Evolutionary conservation across 2,329 filamentous ascomycete genomes (phyloP), one percentile per base, ranked within the genome.

Genomic region (Colletotrichum sp.): DNA sequence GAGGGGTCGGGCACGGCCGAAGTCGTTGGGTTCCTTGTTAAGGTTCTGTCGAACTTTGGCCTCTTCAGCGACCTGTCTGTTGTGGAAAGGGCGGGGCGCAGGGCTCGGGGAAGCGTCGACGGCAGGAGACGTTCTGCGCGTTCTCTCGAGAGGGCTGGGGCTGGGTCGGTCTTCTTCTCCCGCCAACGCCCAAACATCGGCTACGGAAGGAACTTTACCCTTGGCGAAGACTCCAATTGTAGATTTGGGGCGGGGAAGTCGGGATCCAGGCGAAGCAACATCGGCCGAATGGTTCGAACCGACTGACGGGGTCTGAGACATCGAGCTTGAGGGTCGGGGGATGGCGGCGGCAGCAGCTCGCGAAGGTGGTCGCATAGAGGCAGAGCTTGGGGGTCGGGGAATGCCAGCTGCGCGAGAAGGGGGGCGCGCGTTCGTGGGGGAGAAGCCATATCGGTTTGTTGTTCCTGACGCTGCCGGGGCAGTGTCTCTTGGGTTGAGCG

Each of bases 81-180:
- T 79, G 15, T 86, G 85, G 85, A 87, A 88, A 9, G 83, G 80
- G 36, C 89, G 83, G 3, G 89, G 89, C 2, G 89, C 89, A 1
- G 89, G 89, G 71, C 89, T 90, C 1, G 89, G 89, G 3, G 88
- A 90, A 22, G 85, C 88, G 75, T 87, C 86, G 80, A 79, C 75
- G 32, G 81, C 61, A 13, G 77, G 73, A 16, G 79, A 76, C 13
- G 70, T 34, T 62, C 78, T 8, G 80, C 80, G 44, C 79, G 81
- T 68, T 84, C 84, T 39, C 79, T 79, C 44, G 79, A 81, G 6
- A 83, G 85, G 55, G 82, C 73, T 61, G 71, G 85, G 55, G 82
- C 73, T 62, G 67, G 80, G 64, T 77, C 79, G 36, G 8, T 77
- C 79, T 36, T 81, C 81, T 39, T 84, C 83, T 70, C 85, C 83